These are phyloP conservation scores for Pseudogymnoascus sp. DNA, from an alignment of 2,329 filamentous ascomycete species.

Conservation along the genomic window DNA sequence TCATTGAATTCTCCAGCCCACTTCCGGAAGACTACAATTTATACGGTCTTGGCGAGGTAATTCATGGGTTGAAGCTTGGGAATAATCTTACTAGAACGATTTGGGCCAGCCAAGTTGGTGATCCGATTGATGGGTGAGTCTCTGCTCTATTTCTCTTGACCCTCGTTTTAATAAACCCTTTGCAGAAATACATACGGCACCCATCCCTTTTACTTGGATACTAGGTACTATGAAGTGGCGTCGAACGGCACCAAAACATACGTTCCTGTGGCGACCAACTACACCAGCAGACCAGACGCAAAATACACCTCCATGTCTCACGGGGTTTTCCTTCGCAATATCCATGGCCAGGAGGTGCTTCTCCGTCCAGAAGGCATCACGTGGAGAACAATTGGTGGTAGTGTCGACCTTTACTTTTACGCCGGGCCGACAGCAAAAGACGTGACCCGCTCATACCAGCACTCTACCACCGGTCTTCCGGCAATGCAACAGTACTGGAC, in stretches of 20 bases:
- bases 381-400: constrained; percentile 68
- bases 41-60: constrained; percentile 67
- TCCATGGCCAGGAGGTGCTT: constrained; percentile 67
- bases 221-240: constrained; percentile 58
- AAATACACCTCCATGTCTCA: constrained; percentile 63
- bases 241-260: constrained; percentile 43
- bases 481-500: constrained; percentile 76
- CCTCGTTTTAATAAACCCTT: too few species aligned
- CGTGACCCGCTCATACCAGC: constrained; percentile 64
- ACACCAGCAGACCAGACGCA: too few species aligned
- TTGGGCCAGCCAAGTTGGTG: constrained; percentile 60
- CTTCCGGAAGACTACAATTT: constrained; percentile 67
- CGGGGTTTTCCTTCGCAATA: constrained; percentile 69
- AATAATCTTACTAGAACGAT: constrained; percentile 64
- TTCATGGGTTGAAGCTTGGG: constrained; percentile 62
- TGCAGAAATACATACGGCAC: constrained; percentile 57
- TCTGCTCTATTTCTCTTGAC: too few species aligned
- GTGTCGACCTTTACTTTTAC: constrained; percentile 73
- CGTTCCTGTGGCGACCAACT: constrained; percentile 46
- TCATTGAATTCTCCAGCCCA: constrained; percentile 61
- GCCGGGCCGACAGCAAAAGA: constrained; percentile 61
- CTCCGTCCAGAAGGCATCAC: constrained; percentile 57
- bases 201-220: constrained; percentile 75
- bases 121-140: constrained; percentile 54
- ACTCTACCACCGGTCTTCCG: constrained; percentile 59